Base-by-base conservation (phyloP, 163 green algal species). In the Scenedesmus sp. region DNA sequence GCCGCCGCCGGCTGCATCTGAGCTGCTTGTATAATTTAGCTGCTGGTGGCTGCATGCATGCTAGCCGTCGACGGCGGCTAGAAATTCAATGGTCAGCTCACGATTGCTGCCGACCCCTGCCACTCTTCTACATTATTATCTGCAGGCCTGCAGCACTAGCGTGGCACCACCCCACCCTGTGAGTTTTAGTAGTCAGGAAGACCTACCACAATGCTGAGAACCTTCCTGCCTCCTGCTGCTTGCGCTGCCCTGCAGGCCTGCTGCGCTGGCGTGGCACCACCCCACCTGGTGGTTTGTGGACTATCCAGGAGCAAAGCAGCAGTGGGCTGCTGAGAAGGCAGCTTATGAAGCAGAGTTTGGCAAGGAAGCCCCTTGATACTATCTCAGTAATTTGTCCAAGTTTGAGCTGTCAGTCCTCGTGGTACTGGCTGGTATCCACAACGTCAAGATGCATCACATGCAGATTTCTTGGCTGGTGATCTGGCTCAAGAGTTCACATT, bases 221-320 rank as follows among this genome's bases (percentile, higher is more conserved):
- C 2, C 10, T 18, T 76, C 16, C 66, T 76, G 3, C 15, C 55
- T 55, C 15, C 54, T 87, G 20, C 56, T 76, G 23, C 8, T 66
- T 20, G 7, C n/a, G 62, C 62, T 18, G n/a, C n/a, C 1, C 12
- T 73, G 82, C 87, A 91, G 59, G 56, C 56, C 76, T 85, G 73
- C 87, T 3, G 64, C 87, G 4, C 52, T 91, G 56, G 56, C 87
- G 3, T 91, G 87, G 87, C 87, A 91, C 81, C 88, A 87, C 16
- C 76, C 88, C 4, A 87, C 76, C 8, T 87, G 76, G 77, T 91
- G 88, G 76, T 87, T 87, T 13, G 13, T 87, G 4, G 84, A 89
- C 84, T 87, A 87, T 54, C 23, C 46, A 3, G 67, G 87, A 4
- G 56, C 88, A 18, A 16, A 16, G 3, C 15, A 79, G 56, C 76